These are phyloP conservation scores for Chalara sp. DNA, from an alignment of 2,329 filamentous ascomycete genomes.

Conservation along the genomic window DNA sequence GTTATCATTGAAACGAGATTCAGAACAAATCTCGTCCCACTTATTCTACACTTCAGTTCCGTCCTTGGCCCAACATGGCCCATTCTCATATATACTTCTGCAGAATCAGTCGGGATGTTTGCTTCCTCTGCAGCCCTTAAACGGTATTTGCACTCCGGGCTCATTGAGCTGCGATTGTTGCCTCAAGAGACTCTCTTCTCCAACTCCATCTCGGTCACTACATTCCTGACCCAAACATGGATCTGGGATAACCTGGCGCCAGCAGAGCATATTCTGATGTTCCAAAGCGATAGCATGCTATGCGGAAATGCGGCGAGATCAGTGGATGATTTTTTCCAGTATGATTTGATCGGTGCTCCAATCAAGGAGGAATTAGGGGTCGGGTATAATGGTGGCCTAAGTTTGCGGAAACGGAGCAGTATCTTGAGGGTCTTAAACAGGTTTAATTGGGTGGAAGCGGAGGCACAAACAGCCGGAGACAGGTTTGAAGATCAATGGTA, in stretches of 20 bases:
- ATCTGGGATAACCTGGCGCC: conserved; percentile 28
- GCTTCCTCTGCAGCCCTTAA: conserved; percentile 30
- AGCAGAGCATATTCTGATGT: conserved; percentile 28
- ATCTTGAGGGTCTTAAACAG: conserved; percentile 24
- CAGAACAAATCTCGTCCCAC: conserved; percentile 28
- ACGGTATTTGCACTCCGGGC: conserved; percentile 28
- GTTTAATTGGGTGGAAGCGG: conserved; percentile 19
- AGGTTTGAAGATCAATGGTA: conserved; percentile 26
- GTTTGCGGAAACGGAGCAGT: conserved; percentile 30
- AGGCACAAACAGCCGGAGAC: conserved; percentile 1
- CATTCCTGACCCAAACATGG: conserved; percentile 27
- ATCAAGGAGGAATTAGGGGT: conserved; percentile 17
- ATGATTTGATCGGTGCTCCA: conserved; percentile 31
- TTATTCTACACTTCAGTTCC: conserved; percentile 33
- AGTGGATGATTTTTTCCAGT: conserved; percentile 29
- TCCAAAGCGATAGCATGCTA: conserved; percentile 30
- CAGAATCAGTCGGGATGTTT: conserved; percentile 19
- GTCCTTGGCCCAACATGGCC: conserved; percentile 38
- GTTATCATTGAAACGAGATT: conserved; percentile 32
- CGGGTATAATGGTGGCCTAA: conserved; percentile 32
- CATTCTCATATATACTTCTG: conserved; percentile 36
- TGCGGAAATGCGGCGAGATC: conserved; percentile 27
- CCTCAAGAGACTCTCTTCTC: conserved; percentile 30
- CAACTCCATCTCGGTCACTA: conserved; percentile 20
- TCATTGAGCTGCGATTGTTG: conserved; percentile 33